Evolutionary conservation across 495 filamentous ascomycete species (phyloP).

Genomic region (Aspergillus leporis): DNA sequence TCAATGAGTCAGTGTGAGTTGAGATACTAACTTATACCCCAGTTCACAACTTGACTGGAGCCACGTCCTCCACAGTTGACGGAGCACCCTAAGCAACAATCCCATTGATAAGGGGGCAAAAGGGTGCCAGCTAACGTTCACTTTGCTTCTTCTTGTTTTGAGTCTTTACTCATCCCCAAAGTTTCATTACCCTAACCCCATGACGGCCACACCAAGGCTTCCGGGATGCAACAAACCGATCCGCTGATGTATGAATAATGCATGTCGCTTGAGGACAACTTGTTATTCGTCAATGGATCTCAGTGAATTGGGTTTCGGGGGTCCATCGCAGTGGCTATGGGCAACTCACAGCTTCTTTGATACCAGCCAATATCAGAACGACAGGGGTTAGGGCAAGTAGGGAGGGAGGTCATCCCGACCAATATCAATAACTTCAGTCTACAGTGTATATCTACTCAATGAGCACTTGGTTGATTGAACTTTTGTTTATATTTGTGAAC

Average conservation of each 20-base stretch:
- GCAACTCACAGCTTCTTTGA: background rate
- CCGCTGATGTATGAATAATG: background rate
- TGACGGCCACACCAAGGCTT: background rate
- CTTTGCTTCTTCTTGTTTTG: background rate
- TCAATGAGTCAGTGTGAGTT: background rate
- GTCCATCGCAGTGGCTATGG: background rate
- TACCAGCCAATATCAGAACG: no score
- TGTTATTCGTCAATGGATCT: background rate
- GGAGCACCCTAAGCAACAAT: background rate
- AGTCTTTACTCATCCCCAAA: background rate
- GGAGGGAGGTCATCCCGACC: background rate
- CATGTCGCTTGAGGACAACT: background rate
- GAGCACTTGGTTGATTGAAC: background rate
- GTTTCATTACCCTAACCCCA: background rate
- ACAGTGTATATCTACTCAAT: background rate
- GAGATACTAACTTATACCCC: background rate
- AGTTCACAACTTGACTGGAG: background rate
- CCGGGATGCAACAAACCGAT: background rate
- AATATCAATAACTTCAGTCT: background rate
- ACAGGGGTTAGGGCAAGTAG: background rate
- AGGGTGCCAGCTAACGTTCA: background rate
- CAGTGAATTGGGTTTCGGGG: background rate
- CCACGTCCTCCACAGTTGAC: background rate
- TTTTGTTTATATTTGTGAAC: constrained; percentile 3
- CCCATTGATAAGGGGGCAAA: background rate